Percentiles rank a stretch among this genome's conserved stretches.
Conservation (phyloP, 768 basidiomycete genomes). For the Suillus spraguei region DNA sequence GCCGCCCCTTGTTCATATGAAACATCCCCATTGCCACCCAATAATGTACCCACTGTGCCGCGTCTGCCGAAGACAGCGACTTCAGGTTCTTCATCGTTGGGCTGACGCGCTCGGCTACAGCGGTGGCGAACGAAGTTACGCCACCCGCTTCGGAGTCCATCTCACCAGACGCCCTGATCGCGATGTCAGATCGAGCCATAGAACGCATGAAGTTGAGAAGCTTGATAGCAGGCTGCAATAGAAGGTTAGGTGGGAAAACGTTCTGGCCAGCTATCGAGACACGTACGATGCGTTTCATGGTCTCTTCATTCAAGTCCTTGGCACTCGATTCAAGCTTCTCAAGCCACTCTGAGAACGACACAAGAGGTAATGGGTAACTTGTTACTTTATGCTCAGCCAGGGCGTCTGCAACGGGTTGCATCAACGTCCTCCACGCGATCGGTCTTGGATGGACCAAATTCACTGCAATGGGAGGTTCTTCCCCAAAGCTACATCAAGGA, state of each 20-base stretch:
- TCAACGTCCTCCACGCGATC: conserved; percentile 17
- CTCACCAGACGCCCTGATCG: conserved; percentile 7
- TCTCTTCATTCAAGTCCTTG: conserved; percentile 19
- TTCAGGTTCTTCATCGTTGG: conserved; percentile 29
- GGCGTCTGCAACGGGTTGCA: conserved; percentile 20
- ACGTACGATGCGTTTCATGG: conserved; percentile 30
- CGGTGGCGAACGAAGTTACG: conserved; percentile 23
- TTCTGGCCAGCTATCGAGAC: background rate
- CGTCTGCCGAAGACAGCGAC: conserved; percentile 25
- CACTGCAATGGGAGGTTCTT: conserved; percentile 15
- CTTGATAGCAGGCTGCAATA: conserved; percentile 32
- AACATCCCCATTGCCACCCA: conserved; percentile 31
- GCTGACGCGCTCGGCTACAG: conserved; percentile 32
- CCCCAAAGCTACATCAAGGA: conserved; percentile 24
- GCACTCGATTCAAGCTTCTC: conserved; percentile 18
- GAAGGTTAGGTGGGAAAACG: background rate
- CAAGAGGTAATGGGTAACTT: conserved; percentile 23
- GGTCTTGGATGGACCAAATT: conserved; percentile 31
- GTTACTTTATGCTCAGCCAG: conserved; percentile 8
- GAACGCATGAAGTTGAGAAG: conserved; percentile 29
- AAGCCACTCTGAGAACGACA: conserved; percentile 33
- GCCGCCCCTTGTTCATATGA: background rate
- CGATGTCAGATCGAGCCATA: conserved; percentile 20
- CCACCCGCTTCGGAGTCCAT: conserved; percentile 9
- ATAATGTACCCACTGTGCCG: conserved; percentile 35